phyloP scores from a whole-genome alignment of 2,329 filamentous ascomycete species.

The Microdochium trichocladiopsis region DNA sequence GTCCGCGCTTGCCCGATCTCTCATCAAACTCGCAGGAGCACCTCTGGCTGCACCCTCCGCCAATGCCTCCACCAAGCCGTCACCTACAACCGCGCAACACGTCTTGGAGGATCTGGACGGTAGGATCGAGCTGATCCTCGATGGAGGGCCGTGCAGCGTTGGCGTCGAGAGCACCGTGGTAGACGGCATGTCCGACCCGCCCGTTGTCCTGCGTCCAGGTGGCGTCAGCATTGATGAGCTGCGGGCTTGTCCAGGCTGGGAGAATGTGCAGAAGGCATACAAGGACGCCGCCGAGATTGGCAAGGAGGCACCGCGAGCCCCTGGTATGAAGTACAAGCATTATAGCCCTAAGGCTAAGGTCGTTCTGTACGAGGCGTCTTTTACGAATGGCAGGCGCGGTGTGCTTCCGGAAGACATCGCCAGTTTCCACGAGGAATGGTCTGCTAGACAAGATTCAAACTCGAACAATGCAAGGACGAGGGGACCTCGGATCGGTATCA shows the following conservation, averaged over 20 bases:
- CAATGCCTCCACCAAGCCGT: conserved; percentile 89
- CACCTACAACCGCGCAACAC: conserved; percentile 83
- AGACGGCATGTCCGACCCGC: conserved; percentile 76
- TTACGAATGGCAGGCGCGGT: conserved; percentile 24
- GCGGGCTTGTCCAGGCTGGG: conserved; percentile 70
- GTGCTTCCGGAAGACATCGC: conserved; percentile 26
- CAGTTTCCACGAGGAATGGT: conserved; percentile 5
- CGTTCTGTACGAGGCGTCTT: conserved; percentile 65
- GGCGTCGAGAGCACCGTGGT: conserved; percentile 97
- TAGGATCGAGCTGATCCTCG: conserved; percentile 78
- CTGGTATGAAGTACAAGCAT: conserved; percentile 98
- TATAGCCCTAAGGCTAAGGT: conserved; percentile 89
- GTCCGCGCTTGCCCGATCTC: conserved; percentile 73
- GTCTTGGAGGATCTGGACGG: conserved; percentile 80
- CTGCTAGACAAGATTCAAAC: background rate
- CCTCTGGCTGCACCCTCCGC: conserved; percentile 90
- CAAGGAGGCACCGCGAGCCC: conserved; percentile 66
- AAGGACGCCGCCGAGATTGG: conserved; percentile 65
- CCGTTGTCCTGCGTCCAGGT: conserved; percentile 77
- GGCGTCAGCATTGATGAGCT: conserved; percentile 80
- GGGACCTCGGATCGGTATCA: conserved; percentile 36
- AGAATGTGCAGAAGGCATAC: conserved; percentile 69
- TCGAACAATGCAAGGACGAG: conserved; percentile 5
- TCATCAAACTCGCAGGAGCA: conserved; percentile 72
- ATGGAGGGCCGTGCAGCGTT: conserved; percentile 79